A percentile compares a stretch with the other conserved stretches of the same genome.
Conservation (phyloP, 495 filamentous ascomycete species). For the Paragyromitra xinjiangensis region DNA sequence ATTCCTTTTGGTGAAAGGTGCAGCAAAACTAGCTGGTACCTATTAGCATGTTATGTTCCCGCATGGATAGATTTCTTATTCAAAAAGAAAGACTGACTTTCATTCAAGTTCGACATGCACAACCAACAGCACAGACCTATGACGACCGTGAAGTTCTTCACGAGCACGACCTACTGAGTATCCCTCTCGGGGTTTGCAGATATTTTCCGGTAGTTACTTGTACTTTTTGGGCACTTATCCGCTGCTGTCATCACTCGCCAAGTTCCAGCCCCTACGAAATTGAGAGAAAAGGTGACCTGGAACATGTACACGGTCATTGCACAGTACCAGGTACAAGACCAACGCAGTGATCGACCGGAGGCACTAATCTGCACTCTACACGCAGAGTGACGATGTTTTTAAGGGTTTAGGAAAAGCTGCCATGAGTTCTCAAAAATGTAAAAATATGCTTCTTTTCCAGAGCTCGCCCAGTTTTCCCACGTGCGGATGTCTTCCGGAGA, state of each 20-base stretch:
- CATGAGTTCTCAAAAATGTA: slow-evolving; percentile 9
- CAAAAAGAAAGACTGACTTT: not conserved
- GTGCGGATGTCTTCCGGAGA: slow-evolving; percentile 39
- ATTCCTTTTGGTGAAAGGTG: not conserved
- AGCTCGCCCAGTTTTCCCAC: slow-evolving; percentile 28
- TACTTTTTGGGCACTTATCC: slow-evolving; percentile 5
- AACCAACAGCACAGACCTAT: not conserved
- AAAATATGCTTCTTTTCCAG: slow-evolving; percentile 11
- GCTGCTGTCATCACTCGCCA: slow-evolving; percentile 2
- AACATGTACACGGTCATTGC: slow-evolving; percentile 15
- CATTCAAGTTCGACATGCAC: not conserved
- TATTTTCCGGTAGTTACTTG: not conserved
- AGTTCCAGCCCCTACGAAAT: not conserved
- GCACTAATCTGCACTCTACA: not conserved
- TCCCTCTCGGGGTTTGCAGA: not conserved
- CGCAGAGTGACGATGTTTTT: slow-evolving; percentile 22
- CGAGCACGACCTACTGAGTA: slow-evolving; percentile 5
- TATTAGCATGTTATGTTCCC: not conserved
- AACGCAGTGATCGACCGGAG: slow-evolving; percentile 13
- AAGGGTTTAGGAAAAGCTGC: not conserved
- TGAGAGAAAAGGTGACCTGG: slow-evolving; percentile 13
- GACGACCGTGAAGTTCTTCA: not conserved
- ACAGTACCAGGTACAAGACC: not conserved
- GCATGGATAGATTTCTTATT: not conserved
- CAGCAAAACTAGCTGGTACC: not conserved